Percentiles rank a stretch among this genome's conserved stretches.
Conservation (phyloP, 805 yeast genomes). For the Hanseniaspora hatyaiensis region DNA sequence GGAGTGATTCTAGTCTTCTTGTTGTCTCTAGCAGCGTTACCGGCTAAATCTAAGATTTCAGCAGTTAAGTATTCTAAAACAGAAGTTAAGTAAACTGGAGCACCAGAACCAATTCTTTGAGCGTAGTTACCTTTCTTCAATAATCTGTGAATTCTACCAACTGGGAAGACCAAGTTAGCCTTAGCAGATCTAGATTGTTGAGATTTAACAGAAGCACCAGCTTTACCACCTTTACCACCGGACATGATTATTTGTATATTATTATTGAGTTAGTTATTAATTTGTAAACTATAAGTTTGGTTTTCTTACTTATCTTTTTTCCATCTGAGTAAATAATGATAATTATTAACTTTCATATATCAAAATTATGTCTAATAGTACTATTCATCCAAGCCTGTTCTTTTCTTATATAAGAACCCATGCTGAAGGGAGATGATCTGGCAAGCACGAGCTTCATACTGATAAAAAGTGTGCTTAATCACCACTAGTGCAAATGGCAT, state of each 20-base stretch:
- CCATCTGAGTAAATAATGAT: too few species aligned
- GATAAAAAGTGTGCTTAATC: neutral
- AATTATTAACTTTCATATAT: neutral
- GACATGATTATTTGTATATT: constrained; percentile 41
- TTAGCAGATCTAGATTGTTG: constrained; percentile 96
- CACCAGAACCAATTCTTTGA: constrained; percentile 98
- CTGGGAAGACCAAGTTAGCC: constrained; percentile 99
- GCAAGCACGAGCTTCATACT: too few species aligned
- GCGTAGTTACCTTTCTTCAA: constrained; percentile 96
- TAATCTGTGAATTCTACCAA: constrained; percentile 96
- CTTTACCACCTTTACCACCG: constrained; percentile 70
- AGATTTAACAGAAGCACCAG: constrained; percentile 88
- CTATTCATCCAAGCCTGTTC: neutral
- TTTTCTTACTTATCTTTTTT: constrained; percentile 2
- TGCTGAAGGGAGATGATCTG: too few species aligned
- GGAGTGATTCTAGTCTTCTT: constrained; percentile 98
- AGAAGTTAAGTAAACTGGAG: constrained; percentile 95
- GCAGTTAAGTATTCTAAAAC: constrained; percentile 95
- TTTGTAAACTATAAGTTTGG: constrained; percentile 13
- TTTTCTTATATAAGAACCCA: neutral
- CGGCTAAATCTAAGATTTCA: constrained; percentile 94
- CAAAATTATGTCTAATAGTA: neutral
- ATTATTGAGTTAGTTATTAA: constrained; percentile 14
- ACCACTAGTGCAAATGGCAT: neutral
- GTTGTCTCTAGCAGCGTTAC: constrained; percentile 98